Base-by-base conservation (phyloP, 495 filamentous ascomycete species). In the Hyaloscypha hepaticicola region DNA sequence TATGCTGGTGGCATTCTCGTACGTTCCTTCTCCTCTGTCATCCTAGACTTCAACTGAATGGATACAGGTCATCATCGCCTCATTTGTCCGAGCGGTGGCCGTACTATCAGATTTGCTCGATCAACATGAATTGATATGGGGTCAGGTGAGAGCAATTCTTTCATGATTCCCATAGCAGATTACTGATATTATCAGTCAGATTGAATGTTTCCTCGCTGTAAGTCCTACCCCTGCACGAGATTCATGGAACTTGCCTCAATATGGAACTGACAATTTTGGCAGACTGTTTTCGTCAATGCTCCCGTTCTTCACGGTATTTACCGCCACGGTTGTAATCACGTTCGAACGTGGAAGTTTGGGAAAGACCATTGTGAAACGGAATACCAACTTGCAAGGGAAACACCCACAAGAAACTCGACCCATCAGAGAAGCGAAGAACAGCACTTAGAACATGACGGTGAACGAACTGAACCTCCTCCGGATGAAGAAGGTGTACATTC, bases 251-350 rank as follows among this genome's bases (percentile, higher is more conserved):
- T 11, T 16, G 3, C 1, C 11, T 16, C 16, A 16, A 45, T 45
- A 0, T 14, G 1, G 6, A 33, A 48, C 29, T 34, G 19, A 34
- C 33, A 14, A 45, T 38, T 6, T 45, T 11, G 26, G 1, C 22
- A 66, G 60, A 68, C 66, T 3, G n/a, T 58, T 3, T 33, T 68
- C 7, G 61, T 45, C 12, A 68, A 68, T 57, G 57, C 51, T 1
- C 61, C 58, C 6, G 55, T 64, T 29, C 25, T 68, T n/a, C 56
- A 64, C 38, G 31, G 31, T 16, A 45, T 68, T 22, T 65, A 52
- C 26, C 29, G 52, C 16, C 57, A 68, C 25, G 61, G 31, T 1
- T 52, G 50, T 9, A 45, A 29, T 22, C 56, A 64, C 21, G 34
- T 64, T 19, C 41, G 50, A 22, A 53, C 27, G 25, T 27, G 27